Percentiles rank a stretch among this genome's conserved stretches.
These are phyloP conservation scores for Claviceps pazoutovae DNA, from an alignment of 2,329 filamentous ascomycete genomes.

Conservation along the genomic window DNA sequence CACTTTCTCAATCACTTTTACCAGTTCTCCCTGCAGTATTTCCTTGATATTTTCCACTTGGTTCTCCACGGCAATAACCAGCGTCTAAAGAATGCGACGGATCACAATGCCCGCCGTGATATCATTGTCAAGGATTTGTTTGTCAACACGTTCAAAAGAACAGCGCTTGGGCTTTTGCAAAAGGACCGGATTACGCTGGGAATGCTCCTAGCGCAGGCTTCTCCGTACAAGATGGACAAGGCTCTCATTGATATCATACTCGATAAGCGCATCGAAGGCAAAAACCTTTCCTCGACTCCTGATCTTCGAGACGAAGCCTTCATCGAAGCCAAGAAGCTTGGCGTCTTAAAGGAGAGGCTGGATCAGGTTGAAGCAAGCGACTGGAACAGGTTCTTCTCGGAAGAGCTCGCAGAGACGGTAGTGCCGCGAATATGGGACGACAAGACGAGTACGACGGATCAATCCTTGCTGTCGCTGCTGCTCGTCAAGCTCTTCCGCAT, in stretches of 20 bases:
- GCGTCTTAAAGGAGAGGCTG: conserved; percentile 59
- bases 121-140: conserved; percentile 88
- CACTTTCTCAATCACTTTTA: conserved; percentile 99
- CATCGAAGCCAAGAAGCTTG: conserved; percentile 51
- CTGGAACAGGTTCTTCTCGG: conserved; percentile 72
- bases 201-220: conserved; percentile 86
- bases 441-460: conserved; percentile 49
- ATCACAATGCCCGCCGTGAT: conserved; percentile 69
- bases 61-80: conserved; percentile 67
- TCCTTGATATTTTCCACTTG: conserved; percentile 91
- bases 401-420: conserved; percentile 75
- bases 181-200: conserved; percentile 90
- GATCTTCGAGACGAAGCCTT: conserved; percentile 55
- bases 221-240: conserved; percentile 94
- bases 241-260: conserved; percentile 73
- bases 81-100: conserved; percentile 52
- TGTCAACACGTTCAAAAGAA: conserved; percentile 80
- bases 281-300: conserved; percentile 60
- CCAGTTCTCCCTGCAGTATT: conserved; percentile 97
- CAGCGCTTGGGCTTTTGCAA: conserved; percentile 82
- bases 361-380: conserved; percentile 44
- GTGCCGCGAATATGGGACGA: conserved; percentile 67
- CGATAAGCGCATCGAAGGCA: conserved; percentile 60
- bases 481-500: conserved; percentile 91
- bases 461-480: conserved; percentile 68